Conservation (phyloP, 345 rosid species). For the Dimocarpus longan region DNA sequence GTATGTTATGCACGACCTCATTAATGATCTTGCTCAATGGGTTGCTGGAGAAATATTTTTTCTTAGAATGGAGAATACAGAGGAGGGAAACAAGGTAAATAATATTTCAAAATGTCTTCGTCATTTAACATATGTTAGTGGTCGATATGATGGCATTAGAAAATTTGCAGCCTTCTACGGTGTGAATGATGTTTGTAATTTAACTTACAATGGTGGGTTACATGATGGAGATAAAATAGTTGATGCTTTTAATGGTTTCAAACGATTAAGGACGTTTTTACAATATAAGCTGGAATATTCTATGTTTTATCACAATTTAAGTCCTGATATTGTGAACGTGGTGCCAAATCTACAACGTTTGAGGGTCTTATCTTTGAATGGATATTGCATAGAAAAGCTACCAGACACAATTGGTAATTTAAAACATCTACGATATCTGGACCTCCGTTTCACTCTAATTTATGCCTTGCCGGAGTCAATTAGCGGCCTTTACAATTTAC, state of each 20-base stretch:
- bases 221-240: not conserved
- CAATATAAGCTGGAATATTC: not conserved
- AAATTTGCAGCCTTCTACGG: not conserved
- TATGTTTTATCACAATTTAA: not conserved
- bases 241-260: not conserved
- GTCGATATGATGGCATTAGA: not conserved
- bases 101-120: not conserved
- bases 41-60: conserved; percentile 4
- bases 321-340: not conserved
- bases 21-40: conserved; percentile 23
- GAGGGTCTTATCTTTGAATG: not conserved
- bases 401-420: conserved; percentile 12
- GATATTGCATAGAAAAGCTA: not conserved
- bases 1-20: conserved; percentile 26
- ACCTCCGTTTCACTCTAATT: not conserved
- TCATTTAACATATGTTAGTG: conserved; percentile 3
- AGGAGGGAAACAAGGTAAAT: not conserved
- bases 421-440: conserved; percentile 29
- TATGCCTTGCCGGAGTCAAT: conserved; percentile 22
- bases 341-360: not conserved
- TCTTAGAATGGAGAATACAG: not conserved
- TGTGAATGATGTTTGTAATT: not conserved
- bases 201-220: not conserved
- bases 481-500: conserved; percentile 19
- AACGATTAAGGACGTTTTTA: conserved; percentile 2